These are phyloP conservation scores for Delonix regia DNA, from an alignment of 306 rosid species.

Conservation along the genomic window DNA sequence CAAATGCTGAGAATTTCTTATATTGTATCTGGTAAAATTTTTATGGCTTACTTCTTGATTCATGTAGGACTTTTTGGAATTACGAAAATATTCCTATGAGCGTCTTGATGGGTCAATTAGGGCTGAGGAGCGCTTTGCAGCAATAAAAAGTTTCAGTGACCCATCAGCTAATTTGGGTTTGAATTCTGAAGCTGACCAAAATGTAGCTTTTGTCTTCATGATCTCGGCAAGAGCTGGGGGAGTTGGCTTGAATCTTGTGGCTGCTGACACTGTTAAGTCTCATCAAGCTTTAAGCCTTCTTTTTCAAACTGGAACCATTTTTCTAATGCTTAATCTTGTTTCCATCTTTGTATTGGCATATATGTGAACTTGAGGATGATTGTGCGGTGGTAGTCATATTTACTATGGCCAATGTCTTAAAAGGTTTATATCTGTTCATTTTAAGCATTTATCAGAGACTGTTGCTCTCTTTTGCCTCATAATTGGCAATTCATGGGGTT, in stretches of 20 bases:
- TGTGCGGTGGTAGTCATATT: too few species aligned
- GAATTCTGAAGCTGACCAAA: slow-evolving; percentile 54
- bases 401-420: too few species aligned
- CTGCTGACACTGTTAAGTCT: slow-evolving; percentile 91
- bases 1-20: slow-evolving; percentile 18
- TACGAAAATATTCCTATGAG: slow-evolving; percentile 81
- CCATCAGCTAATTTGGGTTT: slow-evolving; percentile 50
- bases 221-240: slow-evolving; percentile 99
- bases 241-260: slow-evolving; percentile 94
- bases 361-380: too few species aligned
- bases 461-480: too few species aligned
- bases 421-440: too few species aligned
- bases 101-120: slow-evolving; percentile 98
- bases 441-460: too few species aligned
- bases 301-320: neutral
- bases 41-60: slow-evolving; percentile 29
- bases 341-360: neutral
- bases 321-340: slow-evolving; percentile 8
- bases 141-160: slow-evolving; percentile 88
- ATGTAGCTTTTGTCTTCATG: slow-evolving; percentile 85
- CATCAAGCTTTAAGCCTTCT: slow-evolving; percentile 30
- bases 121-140: slow-evolving; percentile 99
- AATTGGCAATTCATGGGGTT: too few species aligned
- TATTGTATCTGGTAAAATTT: slow-evolving; percentile 24
- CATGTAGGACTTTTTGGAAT: slow-evolving; percentile 81